phyloP scores from a whole-genome alignment of 345 rosid species.

The Psidium friedrichsthalianum region DNA sequence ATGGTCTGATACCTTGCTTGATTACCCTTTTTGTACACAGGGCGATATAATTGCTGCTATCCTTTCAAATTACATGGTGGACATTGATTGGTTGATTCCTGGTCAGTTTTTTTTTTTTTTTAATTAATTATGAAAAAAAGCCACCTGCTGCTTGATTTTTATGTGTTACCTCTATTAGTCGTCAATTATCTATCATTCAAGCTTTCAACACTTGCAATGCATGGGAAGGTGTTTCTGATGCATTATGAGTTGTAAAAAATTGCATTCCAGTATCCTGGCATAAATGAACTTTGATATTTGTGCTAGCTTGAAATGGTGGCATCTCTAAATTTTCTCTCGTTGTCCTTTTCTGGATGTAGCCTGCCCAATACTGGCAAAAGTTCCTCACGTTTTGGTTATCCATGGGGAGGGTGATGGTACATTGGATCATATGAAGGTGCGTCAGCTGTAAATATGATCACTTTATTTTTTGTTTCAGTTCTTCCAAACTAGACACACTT shows the following conservation, averaged over 20 bases:
- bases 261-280: neutral
- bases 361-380: conserved; percentile 58
- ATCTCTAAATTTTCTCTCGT: neutral
- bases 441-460: neutral
- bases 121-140: neutral
- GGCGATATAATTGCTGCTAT: conserved; percentile 66
- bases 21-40: conserved; percentile 18
- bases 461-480: neutral
- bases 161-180: neutral
- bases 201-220: neutral
- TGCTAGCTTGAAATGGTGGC: neutral
- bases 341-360: conserved; percentile 27
- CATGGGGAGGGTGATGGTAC: conserved; percentile 87
- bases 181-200: neutral
- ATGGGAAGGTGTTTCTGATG: neutral
- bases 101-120: conserved; percentile 16
- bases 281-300: neutral
- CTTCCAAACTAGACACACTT: neutral
- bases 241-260: neutral
- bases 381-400: conserved; percentile 72
- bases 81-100: conserved; percentile 71
- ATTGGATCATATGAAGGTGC: conserved; percentile 72
- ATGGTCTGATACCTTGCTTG: neutral
- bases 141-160: neutral
- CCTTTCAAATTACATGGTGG: conserved; percentile 93